phyloP scores from a whole-genome alignment of 768 basidiomycete genomes.

The Russula earlei region DNA sequence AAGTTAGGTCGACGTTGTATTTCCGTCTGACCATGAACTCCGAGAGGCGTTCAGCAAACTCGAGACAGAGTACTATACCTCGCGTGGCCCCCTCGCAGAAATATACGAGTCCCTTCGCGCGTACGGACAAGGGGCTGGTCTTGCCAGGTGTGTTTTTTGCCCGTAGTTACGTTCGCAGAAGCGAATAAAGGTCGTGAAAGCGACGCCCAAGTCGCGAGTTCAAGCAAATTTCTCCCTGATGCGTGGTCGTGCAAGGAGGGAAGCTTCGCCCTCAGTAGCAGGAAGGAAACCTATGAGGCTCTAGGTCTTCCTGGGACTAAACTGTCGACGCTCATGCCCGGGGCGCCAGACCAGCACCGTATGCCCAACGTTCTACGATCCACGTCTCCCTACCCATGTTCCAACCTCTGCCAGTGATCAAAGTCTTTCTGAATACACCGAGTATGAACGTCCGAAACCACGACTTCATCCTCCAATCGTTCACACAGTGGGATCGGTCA shows the following conservation, averaged over 20 bases:
- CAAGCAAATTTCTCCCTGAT: constrained; percentile 33
- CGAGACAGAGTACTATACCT: constrained; percentile 37
- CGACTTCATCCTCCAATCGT: constrained; percentile 1
- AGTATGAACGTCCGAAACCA: constrained; percentile 10
- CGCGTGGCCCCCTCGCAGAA: constrained; percentile 34
- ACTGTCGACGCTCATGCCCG: constrained; percentile 40
- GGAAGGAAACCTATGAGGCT: constrained; percentile 48
- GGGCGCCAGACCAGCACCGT: constrained; percentile 30
- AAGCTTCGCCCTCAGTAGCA: constrained; percentile 45
- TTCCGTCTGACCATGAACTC: constrained; percentile 37
- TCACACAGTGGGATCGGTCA: constrained; percentile 11
- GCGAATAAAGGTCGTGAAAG: neutral
- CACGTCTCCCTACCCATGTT: constrained; percentile 2
- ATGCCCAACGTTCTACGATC: constrained; percentile 31
- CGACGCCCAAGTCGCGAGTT: constrained; percentile 9
- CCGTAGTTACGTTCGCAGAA: constrained; percentile 22
- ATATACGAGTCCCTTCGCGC: constrained; percentile 32
- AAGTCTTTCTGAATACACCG: constrained; percentile 1
- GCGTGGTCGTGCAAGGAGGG: constrained; percentile 61
- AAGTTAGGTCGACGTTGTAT: constrained; percentile 53
- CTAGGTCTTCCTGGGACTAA: constrained; percentile 51
- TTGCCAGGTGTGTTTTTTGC: constrained; percentile 3
- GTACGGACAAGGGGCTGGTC: constrained; percentile 22
- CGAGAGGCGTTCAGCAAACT: constrained; percentile 35
- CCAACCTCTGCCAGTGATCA: neutral